Conservation (phyloP, 192 early-diverging fungal genomes). For the Linderina pennispora region DNA sequence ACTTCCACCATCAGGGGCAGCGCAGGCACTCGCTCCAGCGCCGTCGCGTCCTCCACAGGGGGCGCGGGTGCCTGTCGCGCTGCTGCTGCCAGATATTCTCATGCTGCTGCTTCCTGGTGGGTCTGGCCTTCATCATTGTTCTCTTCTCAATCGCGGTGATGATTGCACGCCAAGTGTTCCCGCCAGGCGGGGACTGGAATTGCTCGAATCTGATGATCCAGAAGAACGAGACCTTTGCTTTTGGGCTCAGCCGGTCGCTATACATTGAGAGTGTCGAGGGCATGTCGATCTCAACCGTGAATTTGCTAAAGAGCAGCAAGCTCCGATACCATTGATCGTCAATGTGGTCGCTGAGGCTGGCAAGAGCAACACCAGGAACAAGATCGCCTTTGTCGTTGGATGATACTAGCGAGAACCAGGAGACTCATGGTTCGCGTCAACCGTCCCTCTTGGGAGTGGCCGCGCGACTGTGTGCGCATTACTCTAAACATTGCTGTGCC, state of each 20-base stretch:
- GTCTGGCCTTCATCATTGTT: slow-evolving; percentile 1
- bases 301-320: neutral
- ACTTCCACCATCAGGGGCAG: neutral
- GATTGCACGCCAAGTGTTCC: slow-evolving; percentile 4
- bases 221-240: slow-evolving; percentile 6
- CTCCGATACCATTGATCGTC: neutral
- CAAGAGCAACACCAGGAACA: neutral
- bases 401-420: no score
- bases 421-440: slow-evolving; percentile 1
- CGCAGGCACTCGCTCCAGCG: neutral
- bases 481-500: slow-evolving; percentile 16
- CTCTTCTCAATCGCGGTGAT: slow-evolving; percentile 3
- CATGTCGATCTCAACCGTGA: slow-evolving; percentile 13
- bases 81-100: slow-evolving; percentile 11
- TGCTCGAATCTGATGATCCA: slow-evolving; percentile 9
- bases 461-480: slow-evolving; percentile 19
- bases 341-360: slow-evolving; percentile 18
- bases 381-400: neutral
- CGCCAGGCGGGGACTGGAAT: slow-evolving; percentile 11
- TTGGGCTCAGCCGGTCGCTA: neutral
- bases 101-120: slow-evolving; percentile 11
- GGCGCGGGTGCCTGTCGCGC: slow-evolving; percentile 2
- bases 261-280: slow-evolving; percentile 21
- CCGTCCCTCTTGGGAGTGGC: slow-evolving; percentile 22
- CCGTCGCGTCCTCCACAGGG: neutral